phyloP scores from a whole-genome alignment of 306 rosid genomes.

The Ormosia emarginata region DNA sequence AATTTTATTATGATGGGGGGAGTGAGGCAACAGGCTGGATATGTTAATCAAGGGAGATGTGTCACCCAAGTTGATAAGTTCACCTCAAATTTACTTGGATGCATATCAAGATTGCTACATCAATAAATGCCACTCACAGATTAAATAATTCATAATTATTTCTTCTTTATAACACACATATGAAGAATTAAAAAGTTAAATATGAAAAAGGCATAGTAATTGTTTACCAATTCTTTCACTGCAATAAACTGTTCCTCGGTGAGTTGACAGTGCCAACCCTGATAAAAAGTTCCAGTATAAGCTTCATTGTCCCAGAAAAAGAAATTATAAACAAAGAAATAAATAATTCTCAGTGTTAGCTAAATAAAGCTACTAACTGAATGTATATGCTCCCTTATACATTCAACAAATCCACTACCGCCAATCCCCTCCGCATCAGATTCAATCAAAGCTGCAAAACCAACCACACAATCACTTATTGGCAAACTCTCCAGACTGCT shows the following conservation, averaged over 20 bases:
- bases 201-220: not conserved
- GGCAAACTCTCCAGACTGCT: constrained; percentile 3
- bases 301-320: constrained; percentile 16
- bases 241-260: constrained; percentile 98
- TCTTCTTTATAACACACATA: not conserved
- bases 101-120: constrained; percentile 18
- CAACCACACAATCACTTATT: constrained; percentile 29
- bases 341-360: not conserved
- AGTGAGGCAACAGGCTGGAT: not conserved
- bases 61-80: not conserved
- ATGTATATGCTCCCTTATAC: constrained; percentile 94
- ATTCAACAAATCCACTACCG: constrained; percentile 96
- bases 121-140: not conserved
- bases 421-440: constrained; percentile 99
- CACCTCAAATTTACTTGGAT: constrained; percentile 7
- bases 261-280: constrained; percentile 97
- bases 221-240: constrained; percentile 88
- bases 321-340: not conserved
- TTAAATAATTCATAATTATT: constrained; percentile 2
- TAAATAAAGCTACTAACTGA: constrained; percentile 60
- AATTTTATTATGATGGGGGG: not conserved
- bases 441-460: constrained; percentile 90
- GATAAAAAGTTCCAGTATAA: constrained; percentile 31
- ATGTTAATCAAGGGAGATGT: constrained; percentile 15
- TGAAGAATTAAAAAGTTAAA: constrained; percentile 11